Evolutionary conservation across 2,329 filamentous ascomycete genomes (phyloP).

Genomic region (Colletotrichum zoysiae): DNA sequence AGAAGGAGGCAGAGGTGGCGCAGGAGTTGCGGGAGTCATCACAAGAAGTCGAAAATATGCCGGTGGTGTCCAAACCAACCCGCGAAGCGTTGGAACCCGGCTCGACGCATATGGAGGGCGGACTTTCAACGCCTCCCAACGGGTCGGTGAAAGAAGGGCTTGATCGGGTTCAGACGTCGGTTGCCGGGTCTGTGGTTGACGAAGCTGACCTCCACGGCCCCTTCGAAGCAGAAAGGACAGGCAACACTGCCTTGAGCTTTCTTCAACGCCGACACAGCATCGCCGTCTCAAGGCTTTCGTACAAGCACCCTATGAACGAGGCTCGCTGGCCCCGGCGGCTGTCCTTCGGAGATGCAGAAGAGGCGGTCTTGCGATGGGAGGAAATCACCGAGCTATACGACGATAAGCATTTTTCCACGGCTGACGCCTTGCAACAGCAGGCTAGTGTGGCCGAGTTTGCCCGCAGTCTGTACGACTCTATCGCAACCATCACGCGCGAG

Average conservation of each 20-base stretch:
- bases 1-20: conserved; percentile 35
- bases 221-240: conserved; percentile 61
- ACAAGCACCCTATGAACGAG: conserved; percentile 60
- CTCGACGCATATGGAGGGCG: conserved; percentile 28
- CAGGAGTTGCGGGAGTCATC: conserved; percentile 24
- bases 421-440: conserved; percentile 38
- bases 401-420: conserved; percentile 44
- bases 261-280: conserved; percentile 75
- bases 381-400: conserved; percentile 61
- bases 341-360: conserved; percentile 81
- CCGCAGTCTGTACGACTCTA: conserved; percentile 64
- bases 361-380: conserved; percentile 78
- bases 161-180: conserved; percentile 55
- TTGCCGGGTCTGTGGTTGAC: conserved; percentile 69
- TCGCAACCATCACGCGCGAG: conserved; percentile 64
- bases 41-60: conserved; percentile 17
- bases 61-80: neutral
- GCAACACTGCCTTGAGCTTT: conserved; percentile 58
- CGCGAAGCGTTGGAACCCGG: conserved; percentile 24
- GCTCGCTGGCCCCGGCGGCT: conserved; percentile 77
- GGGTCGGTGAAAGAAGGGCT: conserved; percentile 30
- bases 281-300: conserved; percentile 50
- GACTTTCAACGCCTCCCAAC: conserved; percentile 20
- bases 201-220: conserved; percentile 71
- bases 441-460: conserved; percentile 64